A percentile compares a stretch with the other conserved stretches of the same genome.
These are phyloP conservation scores for Reutealis trisperma DNA, from an alignment of 345 rosid genomes.

Conservation along the genomic window DNA sequence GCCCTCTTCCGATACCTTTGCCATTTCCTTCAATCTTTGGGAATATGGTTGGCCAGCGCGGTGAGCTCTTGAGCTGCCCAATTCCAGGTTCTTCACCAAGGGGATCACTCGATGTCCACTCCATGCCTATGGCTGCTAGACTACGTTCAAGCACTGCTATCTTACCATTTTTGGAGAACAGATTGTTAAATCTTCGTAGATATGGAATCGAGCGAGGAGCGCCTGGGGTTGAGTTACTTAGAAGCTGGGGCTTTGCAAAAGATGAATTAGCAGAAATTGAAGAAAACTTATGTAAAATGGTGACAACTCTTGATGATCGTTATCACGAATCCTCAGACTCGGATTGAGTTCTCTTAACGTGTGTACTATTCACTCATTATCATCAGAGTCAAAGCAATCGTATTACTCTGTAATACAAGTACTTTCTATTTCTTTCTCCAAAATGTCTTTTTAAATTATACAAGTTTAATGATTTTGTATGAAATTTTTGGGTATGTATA, in stretches of 20 bases:
- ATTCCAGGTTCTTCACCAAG: slow-evolving; percentile 38
- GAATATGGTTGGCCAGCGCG: slow-evolving; percentile 58
- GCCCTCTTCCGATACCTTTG: slow-evolving; percentile 89
- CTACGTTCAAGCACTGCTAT: slow-evolving; percentile 66
- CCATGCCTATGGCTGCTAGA: slow-evolving; percentile 71
- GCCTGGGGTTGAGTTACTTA: slow-evolving; percentile 57
- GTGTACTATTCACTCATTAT: background rate
- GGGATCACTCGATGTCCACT: slow-evolving; percentile 78
- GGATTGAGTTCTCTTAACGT: slow-evolving; percentile 34
- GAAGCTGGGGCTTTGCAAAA: slow-evolving; percentile 81
- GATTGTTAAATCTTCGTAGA: slow-evolving; percentile 54
- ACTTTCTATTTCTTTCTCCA: no score
- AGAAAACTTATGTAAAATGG: slow-evolving; percentile 69
- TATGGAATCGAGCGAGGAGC: slow-evolving; percentile 67
- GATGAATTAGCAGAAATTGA: slow-evolving; percentile 79
- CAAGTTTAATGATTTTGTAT: no score
- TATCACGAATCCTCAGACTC: slow-evolving; percentile 57
- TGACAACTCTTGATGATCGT: slow-evolving; percentile 45
- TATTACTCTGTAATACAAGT: background rate
- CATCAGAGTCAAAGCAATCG: background rate
- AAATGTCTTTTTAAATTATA: no score
- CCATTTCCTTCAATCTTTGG: slow-evolving; percentile 91
- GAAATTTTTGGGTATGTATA: no score
- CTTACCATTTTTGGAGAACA: slow-evolving; percentile 66
- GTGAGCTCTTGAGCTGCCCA: slow-evolving; percentile 69